Conservation (phyloP, 805 yeast species). For the Cyberlindnera maritima region DNA sequence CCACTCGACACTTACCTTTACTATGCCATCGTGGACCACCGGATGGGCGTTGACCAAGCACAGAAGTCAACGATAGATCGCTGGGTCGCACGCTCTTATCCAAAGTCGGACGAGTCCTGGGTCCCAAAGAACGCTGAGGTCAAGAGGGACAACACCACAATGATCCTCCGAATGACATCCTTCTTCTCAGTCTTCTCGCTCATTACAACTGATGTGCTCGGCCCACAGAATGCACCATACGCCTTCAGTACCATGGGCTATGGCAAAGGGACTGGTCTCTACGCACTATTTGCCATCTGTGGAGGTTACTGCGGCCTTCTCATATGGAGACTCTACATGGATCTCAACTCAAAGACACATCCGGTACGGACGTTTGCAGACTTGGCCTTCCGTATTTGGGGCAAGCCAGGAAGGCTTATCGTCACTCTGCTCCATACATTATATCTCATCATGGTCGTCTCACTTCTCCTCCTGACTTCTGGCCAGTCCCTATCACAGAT, state of each 20-base stretch:
- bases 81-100: not conserved
- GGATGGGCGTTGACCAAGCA: not conserved
- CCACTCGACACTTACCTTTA: constrained; percentile 11
- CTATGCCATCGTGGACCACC: constrained; percentile 9
- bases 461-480: constrained; percentile 38
- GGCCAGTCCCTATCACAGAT: constrained; percentile 44
- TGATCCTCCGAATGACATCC: constrained; percentile 11
- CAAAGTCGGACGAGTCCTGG: constrained; percentile 3
- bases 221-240: constrained; percentile 46
- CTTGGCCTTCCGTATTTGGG: constrained; percentile 38
- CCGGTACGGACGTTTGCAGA: constrained; percentile 44
- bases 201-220: constrained; percentile 47
- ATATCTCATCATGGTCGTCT: constrained; percentile 44
- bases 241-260: constrained; percentile 43
- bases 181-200: constrained; percentile 39
- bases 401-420: constrained; percentile 31
- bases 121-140: constrained; percentile 9
- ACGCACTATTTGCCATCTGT: constrained; percentile 37
- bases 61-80: constrained; percentile 1
- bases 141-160: constrained; percentile 5
- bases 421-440: constrained; percentile 38
- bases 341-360: constrained; percentile 40
- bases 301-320: constrained; percentile 43
- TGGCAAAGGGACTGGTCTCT: constrained; percentile 43
- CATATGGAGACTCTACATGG: constrained; percentile 35